Conservation (phyloP, 2,329 filamentous ascomycete species). For the Calonectria ilicicola region DNA sequence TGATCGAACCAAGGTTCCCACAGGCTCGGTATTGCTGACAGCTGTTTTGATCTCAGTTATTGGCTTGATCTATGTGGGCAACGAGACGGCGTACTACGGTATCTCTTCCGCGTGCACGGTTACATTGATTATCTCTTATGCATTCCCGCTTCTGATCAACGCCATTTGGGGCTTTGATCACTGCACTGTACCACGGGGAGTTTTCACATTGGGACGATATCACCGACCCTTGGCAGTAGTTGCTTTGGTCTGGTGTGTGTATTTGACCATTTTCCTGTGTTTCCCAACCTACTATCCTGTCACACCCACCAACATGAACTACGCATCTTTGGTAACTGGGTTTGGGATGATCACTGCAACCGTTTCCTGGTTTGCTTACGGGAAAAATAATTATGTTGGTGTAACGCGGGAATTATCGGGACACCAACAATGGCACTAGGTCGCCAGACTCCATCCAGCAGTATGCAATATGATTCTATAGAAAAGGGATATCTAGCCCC, state of each 20-base stretch:
- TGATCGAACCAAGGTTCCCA: slow-evolving; percentile 7
- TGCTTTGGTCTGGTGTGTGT: slow-evolving; percentile 12
- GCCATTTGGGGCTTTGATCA: slow-evolving; percentile 12
- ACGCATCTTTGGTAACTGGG: not conserved
- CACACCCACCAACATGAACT: slow-evolving; percentile 20
- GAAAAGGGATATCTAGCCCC: too few relatives aligned
- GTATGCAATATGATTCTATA: not conserved
- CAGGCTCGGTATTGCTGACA: not conserved
- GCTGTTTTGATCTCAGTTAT: slow-evolving; percentile 7
- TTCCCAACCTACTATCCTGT: slow-evolving; percentile 15
- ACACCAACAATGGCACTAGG: not conserved
- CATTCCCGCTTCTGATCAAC: slow-evolving; percentile 15
- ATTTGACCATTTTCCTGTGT: slow-evolving; percentile 13
- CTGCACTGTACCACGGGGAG: not conserved
- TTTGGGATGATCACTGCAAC: not conserved
- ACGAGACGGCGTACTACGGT: slow-evolving; percentile 16
- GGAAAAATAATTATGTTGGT: not conserved
- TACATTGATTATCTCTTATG: slow-evolving; percentile 12
- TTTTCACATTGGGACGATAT: not conserved
- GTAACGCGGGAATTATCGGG: not conserved
- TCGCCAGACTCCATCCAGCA: too few relatives aligned
- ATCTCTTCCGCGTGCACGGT: slow-evolving; percentile 14
- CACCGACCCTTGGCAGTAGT: slow-evolving; percentile 4
- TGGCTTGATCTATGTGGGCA: slow-evolving; percentile 14
- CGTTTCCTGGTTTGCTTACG: slow-evolving; percentile 10